phyloP scores from a whole-genome alignment of 2,329 filamentous ascomycete species.

The Aspergillus texensis region DNA sequence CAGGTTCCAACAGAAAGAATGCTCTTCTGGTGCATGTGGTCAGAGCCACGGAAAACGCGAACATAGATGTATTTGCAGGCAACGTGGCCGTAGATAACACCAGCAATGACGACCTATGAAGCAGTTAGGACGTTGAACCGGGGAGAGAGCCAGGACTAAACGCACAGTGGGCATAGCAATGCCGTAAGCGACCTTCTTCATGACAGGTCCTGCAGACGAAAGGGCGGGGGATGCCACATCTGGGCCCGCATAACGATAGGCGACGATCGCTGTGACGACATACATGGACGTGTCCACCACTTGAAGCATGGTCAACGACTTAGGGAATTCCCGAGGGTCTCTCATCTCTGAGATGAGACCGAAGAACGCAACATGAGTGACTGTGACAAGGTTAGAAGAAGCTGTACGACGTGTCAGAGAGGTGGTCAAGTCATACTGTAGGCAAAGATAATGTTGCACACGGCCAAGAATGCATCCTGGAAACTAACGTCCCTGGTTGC shows the following conservation, averaged over 20 bases:
- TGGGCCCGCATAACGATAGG: conserved; percentile 67
- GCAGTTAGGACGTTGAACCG: background rate
- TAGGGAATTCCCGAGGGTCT: conserved; percentile 61
- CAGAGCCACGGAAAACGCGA: conserved; percentile 62
- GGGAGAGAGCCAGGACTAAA: background rate
- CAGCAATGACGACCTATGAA: conserved; percentile 64
- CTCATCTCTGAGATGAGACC: conserved; percentile 66
- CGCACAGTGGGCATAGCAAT: conserved; percentile 65
- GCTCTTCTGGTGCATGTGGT: conserved; percentile 54
- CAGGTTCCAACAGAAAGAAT: conserved; percentile 57
- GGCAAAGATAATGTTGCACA: conserved; percentile 71
- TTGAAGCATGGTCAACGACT: conserved; percentile 66
- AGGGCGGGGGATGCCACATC: conserved; percentile 67
- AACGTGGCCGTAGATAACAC: conserved; percentile 69
- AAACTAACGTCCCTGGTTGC: conserved; percentile 48
- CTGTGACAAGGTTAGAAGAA: conserved; percentile 12
- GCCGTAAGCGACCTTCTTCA: conserved; percentile 68
- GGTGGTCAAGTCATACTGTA: conserved; percentile 49
- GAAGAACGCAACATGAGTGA: conserved; percentile 68
- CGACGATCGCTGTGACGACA: conserved; percentile 65
- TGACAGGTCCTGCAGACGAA: conserved; percentile 57
- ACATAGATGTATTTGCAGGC: conserved; percentile 68
- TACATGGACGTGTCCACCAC: conserved; percentile 64
- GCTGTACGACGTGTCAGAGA: background rate
- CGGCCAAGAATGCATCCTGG: conserved; percentile 59